A percentile compares a stretch with the other conserved stretches of the same genome.
Conservation (phyloP, 805 yeast genomes). For the Wickerhamiella siamensis region DNA sequence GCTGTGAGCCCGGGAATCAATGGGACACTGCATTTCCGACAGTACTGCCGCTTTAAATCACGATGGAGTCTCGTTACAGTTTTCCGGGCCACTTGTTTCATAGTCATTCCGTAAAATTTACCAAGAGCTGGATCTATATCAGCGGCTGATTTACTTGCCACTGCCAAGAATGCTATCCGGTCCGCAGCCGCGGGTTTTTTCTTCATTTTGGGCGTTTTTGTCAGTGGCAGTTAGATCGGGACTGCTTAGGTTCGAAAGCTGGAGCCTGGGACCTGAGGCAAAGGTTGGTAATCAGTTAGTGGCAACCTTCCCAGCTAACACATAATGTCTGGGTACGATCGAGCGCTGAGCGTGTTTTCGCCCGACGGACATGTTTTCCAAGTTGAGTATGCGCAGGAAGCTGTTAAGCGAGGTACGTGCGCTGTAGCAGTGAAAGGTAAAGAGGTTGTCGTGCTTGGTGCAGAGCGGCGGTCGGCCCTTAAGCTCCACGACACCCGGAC, state of each 20-base stretch:
- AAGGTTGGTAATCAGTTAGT: background rate
- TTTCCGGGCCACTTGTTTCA: constrained; percentile 51
- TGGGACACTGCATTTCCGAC: constrained; percentile 49
- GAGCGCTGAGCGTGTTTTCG: constrained; percentile 96
- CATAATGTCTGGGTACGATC: constrained; percentile 96
- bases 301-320: background rate
- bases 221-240: background rate
- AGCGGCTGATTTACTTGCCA: constrained; percentile 17
- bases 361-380: constrained; percentile 99
- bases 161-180: constrained; percentile 23
- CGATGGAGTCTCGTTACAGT: constrained; percentile 45
- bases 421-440: constrained; percentile 94
- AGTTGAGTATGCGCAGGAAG: constrained; percentile 95
- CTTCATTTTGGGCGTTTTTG: background rate
- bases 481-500: constrained; percentile 93
- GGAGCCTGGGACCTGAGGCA: too few species aligned
- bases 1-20: constrained; percentile 35
- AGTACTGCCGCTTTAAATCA: constrained; percentile 45
- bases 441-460: constrained; percentile 80
- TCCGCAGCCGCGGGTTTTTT: constrained; percentile 18
- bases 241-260: too few species aligned
- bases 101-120: constrained; percentile 37
- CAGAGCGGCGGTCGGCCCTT: constrained; percentile 90
- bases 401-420: constrained; percentile 95
- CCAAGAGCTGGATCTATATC: constrained; percentile 29